Evolutionary conservation across 2,329 filamentous ascomycete genomes (phyloP).

Genomic region (Gnomoniopsis smithogilvyi): DNA sequence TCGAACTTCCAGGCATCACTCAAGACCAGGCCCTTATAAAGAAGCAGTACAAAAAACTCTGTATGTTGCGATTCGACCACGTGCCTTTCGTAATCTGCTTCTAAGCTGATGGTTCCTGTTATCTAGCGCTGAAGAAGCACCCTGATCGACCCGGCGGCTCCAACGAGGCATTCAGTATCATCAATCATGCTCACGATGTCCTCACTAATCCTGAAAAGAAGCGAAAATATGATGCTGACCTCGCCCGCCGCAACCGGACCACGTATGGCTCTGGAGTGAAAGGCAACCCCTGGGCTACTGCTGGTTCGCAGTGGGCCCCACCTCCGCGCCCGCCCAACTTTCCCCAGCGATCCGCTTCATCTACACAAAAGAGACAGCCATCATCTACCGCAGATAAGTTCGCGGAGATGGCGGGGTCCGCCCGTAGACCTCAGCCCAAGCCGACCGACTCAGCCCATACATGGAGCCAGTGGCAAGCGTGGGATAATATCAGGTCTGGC

Average conservation of each 20-base stretch:
- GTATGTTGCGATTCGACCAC: constrained; percentile 36
- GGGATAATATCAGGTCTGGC: constrained; percentile 31
- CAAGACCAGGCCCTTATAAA: constrained; percentile 75
- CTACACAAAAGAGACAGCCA: constrained; percentile 21
- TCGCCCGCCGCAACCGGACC: constrained; percentile 39
- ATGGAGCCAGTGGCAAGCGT: constrained; percentile 28
- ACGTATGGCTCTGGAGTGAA: constrained; percentile 54
- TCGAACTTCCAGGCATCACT: constrained; percentile 61
- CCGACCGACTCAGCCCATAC: constrained; percentile 19
- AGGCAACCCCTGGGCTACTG: constrained; percentile 56
- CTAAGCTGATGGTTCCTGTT: constrained; percentile 4
- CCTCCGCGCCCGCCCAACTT: constrained; percentile 36
- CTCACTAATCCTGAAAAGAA: constrained; percentile 49
- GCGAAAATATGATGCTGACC: constrained; percentile 50
- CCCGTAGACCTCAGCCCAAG: constrained; percentile 18
- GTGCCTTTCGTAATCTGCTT: not conserved
- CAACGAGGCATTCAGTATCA: constrained; percentile 78
- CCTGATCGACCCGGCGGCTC: constrained; percentile 83
- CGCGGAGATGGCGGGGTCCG: constrained; percentile 19
- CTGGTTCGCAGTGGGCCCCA: constrained; percentile 45
- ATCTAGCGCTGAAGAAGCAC: constrained; percentile 74
- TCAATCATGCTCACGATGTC: constrained; percentile 82
- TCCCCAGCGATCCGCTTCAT: constrained; percentile 23
- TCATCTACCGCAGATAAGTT: constrained; percentile 14
- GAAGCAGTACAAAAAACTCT: constrained; percentile 81